These are phyloP conservation scores for Westerdykella ornata DNA, from an alignment of 2,329 filamentous ascomycete species.

Conservation along the genomic window DNA sequence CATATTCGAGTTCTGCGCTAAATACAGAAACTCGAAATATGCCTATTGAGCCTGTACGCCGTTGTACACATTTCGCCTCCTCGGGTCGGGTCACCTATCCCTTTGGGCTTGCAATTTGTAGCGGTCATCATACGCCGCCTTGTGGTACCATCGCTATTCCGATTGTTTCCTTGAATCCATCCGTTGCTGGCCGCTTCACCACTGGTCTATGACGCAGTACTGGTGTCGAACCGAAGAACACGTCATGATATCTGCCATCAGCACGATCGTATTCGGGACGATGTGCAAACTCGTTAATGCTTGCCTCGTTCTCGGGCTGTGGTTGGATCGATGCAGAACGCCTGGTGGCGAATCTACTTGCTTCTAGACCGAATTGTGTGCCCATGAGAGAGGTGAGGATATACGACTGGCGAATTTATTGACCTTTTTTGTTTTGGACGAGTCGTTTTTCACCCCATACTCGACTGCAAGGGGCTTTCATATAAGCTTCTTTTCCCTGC, in stretches of 20 bases:
- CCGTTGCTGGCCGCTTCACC: too few species aligned
- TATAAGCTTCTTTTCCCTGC: constrained; percentile 15
- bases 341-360: too few species aligned
- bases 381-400: constrained; percentile 1
- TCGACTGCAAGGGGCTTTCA: constrained; percentile 16
- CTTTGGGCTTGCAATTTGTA: neutral
- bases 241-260: too few species aligned
- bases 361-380: neutral
- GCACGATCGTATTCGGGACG: too few species aligned
- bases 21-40: constrained; percentile 5
- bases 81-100: neutral
- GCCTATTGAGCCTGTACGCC: constrained; percentile 1
- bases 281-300: too few species aligned
- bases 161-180: too few species aligned
- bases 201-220: too few species aligned
- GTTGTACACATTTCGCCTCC: constrained; percentile 5
- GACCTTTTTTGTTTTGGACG: constrained; percentile 9
- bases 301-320: too few species aligned
- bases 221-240: too few species aligned
- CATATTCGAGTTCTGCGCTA: neutral
- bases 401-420: constrained; percentile 8
- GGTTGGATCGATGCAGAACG: too few species aligned
- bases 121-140: too few species aligned
- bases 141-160: too few species aligned
- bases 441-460: constrained; percentile 11